Conservation (phyloP, 306 rosid genomes). For the Delonix regia region DNA sequence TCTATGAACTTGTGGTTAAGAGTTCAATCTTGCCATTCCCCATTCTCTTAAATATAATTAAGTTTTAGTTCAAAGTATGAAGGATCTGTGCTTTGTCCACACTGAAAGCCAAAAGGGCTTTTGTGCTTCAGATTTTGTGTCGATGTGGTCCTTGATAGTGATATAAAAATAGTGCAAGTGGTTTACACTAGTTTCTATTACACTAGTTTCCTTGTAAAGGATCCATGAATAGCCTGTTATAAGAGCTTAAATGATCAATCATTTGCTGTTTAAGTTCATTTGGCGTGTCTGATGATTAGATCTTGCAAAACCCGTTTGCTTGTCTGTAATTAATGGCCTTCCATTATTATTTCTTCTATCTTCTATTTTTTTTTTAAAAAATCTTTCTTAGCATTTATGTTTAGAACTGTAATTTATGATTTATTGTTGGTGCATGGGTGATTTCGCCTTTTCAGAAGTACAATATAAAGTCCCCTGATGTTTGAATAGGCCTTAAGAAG, state of each 20-base stretch:
- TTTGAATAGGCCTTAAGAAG: neutral
- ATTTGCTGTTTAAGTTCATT: slow-evolving; percentile 1
- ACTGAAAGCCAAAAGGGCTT: neutral
- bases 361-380: too few relatives aligned
- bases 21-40: neutral
- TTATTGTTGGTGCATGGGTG: neutral
- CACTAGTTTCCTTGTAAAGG: neutral
- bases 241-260: neutral
- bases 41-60: neutral
- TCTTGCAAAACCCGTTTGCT: neutral
- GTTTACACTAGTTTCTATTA: too few relatives aligned
- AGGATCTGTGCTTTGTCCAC: neutral
- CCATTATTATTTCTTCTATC: neutral
- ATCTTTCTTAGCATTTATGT: neutral
- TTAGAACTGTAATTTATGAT: neutral
- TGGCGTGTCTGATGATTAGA: neutral
- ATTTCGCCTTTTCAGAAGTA: neutral
- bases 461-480: neutral
- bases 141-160: neutral
- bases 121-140: neutral
- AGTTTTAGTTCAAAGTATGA: neutral
- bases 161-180: neutral
- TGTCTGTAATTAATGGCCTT: neutral
- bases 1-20: neutral
- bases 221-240: neutral